Conservation (phyloP, 495 filamentous ascomycete species). For the Penicillium mononematosum region DNA sequence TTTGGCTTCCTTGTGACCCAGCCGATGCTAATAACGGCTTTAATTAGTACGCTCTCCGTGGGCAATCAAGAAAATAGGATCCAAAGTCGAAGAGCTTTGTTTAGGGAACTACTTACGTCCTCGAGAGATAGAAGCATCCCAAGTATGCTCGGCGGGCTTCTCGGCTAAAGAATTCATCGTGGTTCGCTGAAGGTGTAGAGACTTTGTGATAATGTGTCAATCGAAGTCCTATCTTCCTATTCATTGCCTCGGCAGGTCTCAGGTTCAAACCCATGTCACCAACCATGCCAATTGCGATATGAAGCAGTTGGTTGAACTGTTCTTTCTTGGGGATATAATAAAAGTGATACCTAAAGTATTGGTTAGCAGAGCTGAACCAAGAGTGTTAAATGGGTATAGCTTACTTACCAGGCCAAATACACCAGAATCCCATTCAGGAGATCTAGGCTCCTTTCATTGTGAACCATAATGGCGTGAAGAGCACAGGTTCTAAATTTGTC, state of each 20-base stretch:
- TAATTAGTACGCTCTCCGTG: background rate
- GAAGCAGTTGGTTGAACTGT: background rate
- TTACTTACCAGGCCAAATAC: background rate
- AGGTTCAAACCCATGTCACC: background rate
- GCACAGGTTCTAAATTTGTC: background rate
- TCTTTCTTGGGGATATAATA: background rate
- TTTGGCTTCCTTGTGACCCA: background rate
- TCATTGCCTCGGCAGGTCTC: background rate
- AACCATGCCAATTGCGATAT: background rate
- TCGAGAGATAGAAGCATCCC: background rate
- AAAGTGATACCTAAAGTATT: background rate
- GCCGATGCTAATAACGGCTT: background rate
- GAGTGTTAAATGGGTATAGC: background rate
- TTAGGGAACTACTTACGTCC: background rate
- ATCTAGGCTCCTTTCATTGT: slow-evolving; percentile 2
- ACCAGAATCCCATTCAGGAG: background rate
- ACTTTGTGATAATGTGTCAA: background rate
- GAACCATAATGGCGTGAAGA: background rate
- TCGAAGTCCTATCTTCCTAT: background rate
- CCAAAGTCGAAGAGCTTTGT: background rate
- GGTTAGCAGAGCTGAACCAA: background rate
- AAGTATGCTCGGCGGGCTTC: background rate
- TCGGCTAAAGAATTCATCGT: background rate
- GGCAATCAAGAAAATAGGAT: background rate
- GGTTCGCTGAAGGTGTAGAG: background rate